These are phyloP conservation scores for Cupressus sempervirens DNA, from an alignment of 75 land plant species.

Conservation along the genomic window DNA sequence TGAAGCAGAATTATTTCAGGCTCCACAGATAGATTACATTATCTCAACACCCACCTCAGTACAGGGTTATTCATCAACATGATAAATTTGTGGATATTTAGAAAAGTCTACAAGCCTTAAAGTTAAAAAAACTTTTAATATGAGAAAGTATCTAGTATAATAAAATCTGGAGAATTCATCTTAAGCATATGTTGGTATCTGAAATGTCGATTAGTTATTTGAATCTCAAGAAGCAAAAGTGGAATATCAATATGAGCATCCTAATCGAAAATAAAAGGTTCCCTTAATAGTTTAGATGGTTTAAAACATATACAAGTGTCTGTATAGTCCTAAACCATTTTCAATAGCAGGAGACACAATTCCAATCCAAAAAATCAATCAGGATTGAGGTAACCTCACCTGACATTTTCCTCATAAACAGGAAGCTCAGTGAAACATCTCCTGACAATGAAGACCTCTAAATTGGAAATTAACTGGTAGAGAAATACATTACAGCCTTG, in stretches of 20 bases:
- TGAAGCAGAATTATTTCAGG: background rate
- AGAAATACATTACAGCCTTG: too few species aligned
- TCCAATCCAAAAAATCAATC: background rate
- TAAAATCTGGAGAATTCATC: background rate
- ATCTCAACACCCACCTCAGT: background rate
- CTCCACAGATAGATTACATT: background rate
- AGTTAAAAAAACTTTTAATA: background rate
- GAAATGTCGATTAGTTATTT: too few species aligned
- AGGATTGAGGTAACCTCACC: background rate
- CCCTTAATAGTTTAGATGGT: background rate
- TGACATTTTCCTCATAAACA: background rate
- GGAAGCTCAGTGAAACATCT: background rate
- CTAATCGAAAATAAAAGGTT: background rate
- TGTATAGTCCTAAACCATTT: background rate
- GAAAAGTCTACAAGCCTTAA: background rate
- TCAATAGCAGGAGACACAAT: background rate
- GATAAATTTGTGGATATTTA: background rate
- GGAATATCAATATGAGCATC: background rate
- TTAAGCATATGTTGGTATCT: background rate
- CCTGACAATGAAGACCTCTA: background rate
- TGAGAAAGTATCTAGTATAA: background rate
- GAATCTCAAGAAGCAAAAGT: too few species aligned
- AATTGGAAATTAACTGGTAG: too few species aligned
- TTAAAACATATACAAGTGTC: background rate
- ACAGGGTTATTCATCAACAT: background rate